These are phyloP conservation scores for Zygosaccharomyces bailii DNA, from an alignment of 805 yeast species.

Conservation along the genomic window DNA sequence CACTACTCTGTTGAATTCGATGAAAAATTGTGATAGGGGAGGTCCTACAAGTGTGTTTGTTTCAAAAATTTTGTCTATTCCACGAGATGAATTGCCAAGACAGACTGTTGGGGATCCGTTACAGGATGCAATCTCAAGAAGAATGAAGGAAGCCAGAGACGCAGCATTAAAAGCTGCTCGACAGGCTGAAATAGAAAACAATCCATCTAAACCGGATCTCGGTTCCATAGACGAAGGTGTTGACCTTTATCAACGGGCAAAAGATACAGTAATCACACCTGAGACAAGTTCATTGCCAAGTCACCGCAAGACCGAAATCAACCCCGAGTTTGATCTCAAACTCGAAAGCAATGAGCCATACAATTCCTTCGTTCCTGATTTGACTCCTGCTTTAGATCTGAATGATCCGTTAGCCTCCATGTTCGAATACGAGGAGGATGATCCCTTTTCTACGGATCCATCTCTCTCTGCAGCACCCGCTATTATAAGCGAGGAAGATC, in stretches of 20 bases:
- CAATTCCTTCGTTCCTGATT: constrained; percentile 23
- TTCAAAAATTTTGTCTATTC: constrained; percentile 84
- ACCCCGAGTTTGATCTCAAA: constrained; percentile 27
- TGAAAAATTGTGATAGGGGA: constrained; percentile 61
- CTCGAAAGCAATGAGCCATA: constrained; percentile 25
- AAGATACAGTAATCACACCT: constrained; percentile 30
- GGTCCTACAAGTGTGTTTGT: constrained; percentile 76
- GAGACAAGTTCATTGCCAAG: constrained; percentile 13
- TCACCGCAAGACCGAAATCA: constrained; percentile 17
- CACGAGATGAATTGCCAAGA: constrained; percentile 73
- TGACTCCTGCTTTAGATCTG: constrained; percentile 36
- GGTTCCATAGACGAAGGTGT: constrained; percentile 14
- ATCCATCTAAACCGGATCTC: constrained; percentile 17
- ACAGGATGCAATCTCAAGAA: constrained; percentile 57
- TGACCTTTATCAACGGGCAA: constrained; percentile 27
- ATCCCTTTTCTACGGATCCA: constrained; percentile 42
- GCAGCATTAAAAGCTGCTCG: constrained; percentile 69
- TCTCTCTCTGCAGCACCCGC: constrained; percentile 21
- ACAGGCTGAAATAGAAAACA: constrained; percentile 40
- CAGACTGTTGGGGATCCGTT: constrained; percentile 43
- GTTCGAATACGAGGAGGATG: constrained; percentile 55
- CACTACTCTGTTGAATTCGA: constrained; percentile 46
- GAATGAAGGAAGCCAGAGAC: constrained; percentile 61
- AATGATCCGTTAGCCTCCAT: constrained; percentile 36
- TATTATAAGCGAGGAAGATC: constrained; percentile 38